Conservation (phyloP, 805 yeast genomes). For the Candida awuae region DNA sequence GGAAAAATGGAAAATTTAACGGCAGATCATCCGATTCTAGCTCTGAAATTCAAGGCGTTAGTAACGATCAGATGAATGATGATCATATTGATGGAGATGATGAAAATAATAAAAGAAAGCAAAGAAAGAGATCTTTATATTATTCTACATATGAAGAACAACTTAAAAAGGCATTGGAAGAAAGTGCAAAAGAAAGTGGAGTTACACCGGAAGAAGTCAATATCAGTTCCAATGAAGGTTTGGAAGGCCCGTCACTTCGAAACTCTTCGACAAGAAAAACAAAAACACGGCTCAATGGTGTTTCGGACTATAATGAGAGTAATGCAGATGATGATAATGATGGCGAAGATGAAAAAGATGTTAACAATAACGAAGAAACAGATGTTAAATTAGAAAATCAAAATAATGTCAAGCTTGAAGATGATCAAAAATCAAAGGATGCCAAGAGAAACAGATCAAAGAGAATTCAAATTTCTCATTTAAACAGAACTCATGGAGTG, state of each 20-base stretch:
- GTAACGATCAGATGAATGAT: slow-evolving; percentile 6
- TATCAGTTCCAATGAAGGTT: slow-evolving; percentile 26
- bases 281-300: slow-evolving; percentile 34
- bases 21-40: slow-evolving; percentile 10
- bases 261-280: slow-evolving; percentile 18
- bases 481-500: too few relatives aligned
- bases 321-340: slow-evolving; percentile 9
- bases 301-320: slow-evolving; percentile 37
- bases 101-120: slow-evolving; percentile 6
- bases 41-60: background rate
- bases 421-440: slow-evolving; percentile 2
- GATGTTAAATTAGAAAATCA: background rate
- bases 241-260: slow-evolving; percentile 18
- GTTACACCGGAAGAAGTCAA: slow-evolving; percentile 30
- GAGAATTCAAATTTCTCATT: too few relatives aligned
- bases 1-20: slow-evolving; percentile 23
- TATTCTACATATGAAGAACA: slow-evolving; percentile 28
- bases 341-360: slow-evolving; percentile 10
- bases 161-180: slow-evolving; percentile 42
- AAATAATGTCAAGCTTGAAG: slow-evolving; percentile 1
- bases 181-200: slow-evolving; percentile 46
- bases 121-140: slow-evolving; percentile 16
- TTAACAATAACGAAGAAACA: background rate
- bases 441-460: slow-evolving; percentile 2
- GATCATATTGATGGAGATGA: slow-evolving; percentile 6